Evolutionary conservation across 23 red algal species (phyloP).

Genomic region (Agarophyton chilense): DNA sequence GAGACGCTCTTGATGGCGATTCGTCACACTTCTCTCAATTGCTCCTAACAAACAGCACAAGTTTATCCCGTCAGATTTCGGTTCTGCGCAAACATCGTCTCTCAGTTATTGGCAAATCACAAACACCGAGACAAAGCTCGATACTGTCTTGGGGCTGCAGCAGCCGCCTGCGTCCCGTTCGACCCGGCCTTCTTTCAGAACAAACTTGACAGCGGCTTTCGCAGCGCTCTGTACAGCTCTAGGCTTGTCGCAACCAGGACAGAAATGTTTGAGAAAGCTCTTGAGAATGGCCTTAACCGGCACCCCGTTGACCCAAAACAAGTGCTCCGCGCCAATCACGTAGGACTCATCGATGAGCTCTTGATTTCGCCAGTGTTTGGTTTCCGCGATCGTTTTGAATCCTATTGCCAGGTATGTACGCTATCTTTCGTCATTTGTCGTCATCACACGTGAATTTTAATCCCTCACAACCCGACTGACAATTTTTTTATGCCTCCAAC

Average conservation of each 20-base stretch:
- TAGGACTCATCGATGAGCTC: slow-evolving; percentile 87
- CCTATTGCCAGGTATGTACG: slow-evolving; percentile 71
- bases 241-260: slow-evolving; percentile 68
- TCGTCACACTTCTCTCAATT: slow-evolving; percentile 8
- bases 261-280: slow-evolving; percentile 32
- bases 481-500: too few relatives aligned
- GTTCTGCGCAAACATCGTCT: slow-evolving; percentile 87
- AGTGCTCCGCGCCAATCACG: slow-evolving; percentile 39
- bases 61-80: slow-evolving; percentile 75
- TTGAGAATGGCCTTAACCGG: slow-evolving; percentile 2
- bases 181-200: slow-evolving; percentile 75
- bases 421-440: neutral
- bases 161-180: slow-evolving; percentile 89
- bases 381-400: slow-evolving; percentile 77
- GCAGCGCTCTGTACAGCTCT: slow-evolving; percentile 64
- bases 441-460: too few relatives aligned
- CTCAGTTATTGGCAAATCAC: slow-evolving; percentile 68
- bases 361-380: slow-evolving; percentile 88
- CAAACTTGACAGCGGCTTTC: slow-evolving; percentile 69
- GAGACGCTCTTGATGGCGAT: slow-evolving; percentile 51
- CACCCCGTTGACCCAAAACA: slow-evolving; percentile 42
- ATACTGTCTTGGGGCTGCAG: too few relatives aligned
- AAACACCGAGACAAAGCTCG: neutral
- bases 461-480: too few relatives aligned
- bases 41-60: neutral